These are phyloP conservation scores for Powellomyces hirtus DNA, from an alignment of 192 early-diverging fungal species.

Conservation along the genomic window DNA sequence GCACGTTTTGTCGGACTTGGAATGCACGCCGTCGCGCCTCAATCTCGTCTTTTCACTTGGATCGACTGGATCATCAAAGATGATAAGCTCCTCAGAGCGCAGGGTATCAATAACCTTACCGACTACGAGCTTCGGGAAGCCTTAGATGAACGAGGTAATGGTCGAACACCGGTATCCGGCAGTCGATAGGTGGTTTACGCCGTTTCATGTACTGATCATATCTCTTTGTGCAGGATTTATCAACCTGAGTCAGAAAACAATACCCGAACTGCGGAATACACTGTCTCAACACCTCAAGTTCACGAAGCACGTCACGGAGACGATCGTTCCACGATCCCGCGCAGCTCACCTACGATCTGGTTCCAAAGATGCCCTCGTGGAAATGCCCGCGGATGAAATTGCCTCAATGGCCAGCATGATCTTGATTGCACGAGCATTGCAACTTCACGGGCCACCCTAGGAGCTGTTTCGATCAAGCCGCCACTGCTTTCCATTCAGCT, in stretches of 20 bases:
- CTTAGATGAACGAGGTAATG: slow-evolving; percentile 4
- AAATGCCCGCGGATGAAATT: not conserved
- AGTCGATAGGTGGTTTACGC: not conserved
- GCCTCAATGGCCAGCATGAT: slow-evolving; percentile 7
- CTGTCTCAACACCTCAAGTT: slow-evolving; percentile 2
- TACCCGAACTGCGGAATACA: not conserved
- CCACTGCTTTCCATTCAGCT: too few relatives aligned
- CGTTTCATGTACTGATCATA: not conserved
- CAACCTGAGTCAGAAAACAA: not conserved
- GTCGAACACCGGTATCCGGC: not conserved
- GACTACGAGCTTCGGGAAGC: slow-evolving; percentile 13
- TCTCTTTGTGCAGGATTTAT: not conserved
- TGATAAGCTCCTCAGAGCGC: not conserved
- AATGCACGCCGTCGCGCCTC: not conserved
- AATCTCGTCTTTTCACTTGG: slow-evolving; percentile 1
- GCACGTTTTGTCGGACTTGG: not conserved
- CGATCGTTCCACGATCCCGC: not conserved
- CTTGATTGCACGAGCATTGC: slow-evolving; percentile 2
- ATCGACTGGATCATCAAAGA: slow-evolving; percentile 19
- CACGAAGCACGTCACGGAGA: slow-evolving; percentile 1
- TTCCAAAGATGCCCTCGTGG: not conserved
- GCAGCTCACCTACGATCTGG: not conserved
- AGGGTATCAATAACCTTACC: slow-evolving; percentile 3
- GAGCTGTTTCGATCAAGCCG: too few relatives aligned
- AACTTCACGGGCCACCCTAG: not conserved